Percentiles rank a stretch among this genome's conserved stretches.
These are phyloP conservation scores for Arachnopeziza araneosa DNA, from an alignment of 2,329 filamentous ascomycete species.

Conservation along the genomic window DNA sequence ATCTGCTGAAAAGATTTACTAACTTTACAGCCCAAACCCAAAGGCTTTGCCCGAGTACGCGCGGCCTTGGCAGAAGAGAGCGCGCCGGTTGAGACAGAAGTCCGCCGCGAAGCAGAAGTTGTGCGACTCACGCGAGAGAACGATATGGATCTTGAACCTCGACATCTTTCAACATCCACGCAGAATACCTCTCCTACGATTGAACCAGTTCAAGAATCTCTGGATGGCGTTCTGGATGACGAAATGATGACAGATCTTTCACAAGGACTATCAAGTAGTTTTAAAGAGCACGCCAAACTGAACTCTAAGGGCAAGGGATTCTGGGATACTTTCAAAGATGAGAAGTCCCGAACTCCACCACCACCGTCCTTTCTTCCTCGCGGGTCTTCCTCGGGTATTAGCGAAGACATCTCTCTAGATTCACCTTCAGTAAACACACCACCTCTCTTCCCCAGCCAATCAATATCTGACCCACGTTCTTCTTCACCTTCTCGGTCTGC, in stretches of 20 bases:
- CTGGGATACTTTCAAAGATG: conserved; percentile 75
- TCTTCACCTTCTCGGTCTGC: conserved; percentile 28
- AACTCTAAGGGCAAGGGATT: conserved; percentile 68
- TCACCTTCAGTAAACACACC: conserved; percentile 22
- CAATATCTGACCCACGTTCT: conserved; percentile 15
- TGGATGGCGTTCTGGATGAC: conserved; percentile 68
- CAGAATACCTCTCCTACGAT: conserved; percentile 65
- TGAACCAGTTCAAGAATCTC: conserved; percentile 52
- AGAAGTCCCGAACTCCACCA: conserved; percentile 47
- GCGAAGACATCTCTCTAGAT: conserved; percentile 55
- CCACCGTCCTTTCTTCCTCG: conserved; percentile 53
- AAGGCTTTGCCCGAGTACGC: conserved; percentile 88
- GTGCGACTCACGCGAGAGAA: conserved; percentile 92
- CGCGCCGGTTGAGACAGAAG: conserved; percentile 81
- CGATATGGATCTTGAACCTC: conserved; percentile 58
- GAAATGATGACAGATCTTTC: conserved; percentile 55
- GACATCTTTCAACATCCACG: conserved; percentile 46
- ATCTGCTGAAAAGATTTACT: conserved; percentile 18
- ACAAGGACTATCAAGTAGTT: conserved; percentile 52
- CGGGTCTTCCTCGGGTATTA: conserved; percentile 54
- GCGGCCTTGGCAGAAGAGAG: conserved; percentile 85
- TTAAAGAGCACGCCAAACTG: conserved; percentile 67
- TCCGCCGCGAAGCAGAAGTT: conserved; percentile 87
- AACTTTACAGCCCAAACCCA: conserved; percentile 75
- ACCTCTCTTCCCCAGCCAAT: conserved; percentile 20